Conservation (phyloP, 2,329 filamentous ascomycete species). For the Diaporthe ampelina region DNA sequence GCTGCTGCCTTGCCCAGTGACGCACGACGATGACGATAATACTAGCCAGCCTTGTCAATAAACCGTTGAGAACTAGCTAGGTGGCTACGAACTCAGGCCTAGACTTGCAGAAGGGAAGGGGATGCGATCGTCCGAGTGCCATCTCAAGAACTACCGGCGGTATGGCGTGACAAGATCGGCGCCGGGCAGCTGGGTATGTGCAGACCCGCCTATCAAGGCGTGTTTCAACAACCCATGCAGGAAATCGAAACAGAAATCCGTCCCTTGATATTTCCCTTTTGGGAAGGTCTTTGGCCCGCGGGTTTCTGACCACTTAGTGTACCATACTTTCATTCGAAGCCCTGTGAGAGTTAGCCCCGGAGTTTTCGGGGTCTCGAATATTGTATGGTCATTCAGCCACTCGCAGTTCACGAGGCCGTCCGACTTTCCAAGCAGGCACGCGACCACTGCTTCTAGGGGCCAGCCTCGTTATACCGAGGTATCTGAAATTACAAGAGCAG, state of each 20-base stretch:
- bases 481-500: too few relatives aligned
- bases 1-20: neutral
- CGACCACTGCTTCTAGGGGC: neutral
- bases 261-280: neutral
- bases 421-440: neutral
- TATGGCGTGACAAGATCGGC: neutral
- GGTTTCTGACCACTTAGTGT: neutral
- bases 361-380: neutral
- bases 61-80: neutral
- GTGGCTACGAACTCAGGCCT: too few relatives aligned
- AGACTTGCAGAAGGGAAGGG: neutral
- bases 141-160: constrained; percentile 9
- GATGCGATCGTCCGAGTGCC: neutral
- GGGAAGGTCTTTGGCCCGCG: neutral
- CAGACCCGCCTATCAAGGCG: neutral
- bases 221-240: constrained; percentile 2
- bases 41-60: neutral
- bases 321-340: neutral
- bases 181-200: neutral
- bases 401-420: neutral
- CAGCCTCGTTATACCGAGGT: too few relatives aligned
- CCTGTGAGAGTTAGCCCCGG: neutral
- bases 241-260: neutral
- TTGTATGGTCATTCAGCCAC: neutral
- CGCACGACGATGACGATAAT: neutral